These are phyloP conservation scores for Solanum virginianum DNA, from an alignment of 257 asterid genomes.

Conservation along the genomic window DNA sequence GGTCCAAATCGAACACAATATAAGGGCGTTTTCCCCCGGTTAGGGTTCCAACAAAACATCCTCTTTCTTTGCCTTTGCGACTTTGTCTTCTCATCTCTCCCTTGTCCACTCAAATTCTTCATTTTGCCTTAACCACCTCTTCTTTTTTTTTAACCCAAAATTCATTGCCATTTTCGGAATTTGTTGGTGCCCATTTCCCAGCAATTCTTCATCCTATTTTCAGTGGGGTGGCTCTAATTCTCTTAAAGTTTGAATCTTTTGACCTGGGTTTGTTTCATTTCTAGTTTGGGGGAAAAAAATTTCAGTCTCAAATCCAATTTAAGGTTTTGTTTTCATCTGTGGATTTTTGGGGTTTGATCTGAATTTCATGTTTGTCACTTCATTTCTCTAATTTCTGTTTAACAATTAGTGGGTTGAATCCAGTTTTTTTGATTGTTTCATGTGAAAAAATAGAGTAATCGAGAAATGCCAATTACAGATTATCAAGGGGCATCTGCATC, in stretches of 20 bases:
- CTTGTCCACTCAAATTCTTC: background rate
- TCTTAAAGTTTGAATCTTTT: background rate
- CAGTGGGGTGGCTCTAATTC: background rate
- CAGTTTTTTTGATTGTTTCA: background rate
- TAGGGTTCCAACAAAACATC: constrained; percentile 40
- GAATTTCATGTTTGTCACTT: background rate
- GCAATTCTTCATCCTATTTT: background rate
- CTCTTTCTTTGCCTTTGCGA: constrained; percentile 3
- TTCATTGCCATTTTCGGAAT: too few relatives aligned
- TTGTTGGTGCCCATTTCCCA: background rate
- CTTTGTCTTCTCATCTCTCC: constrained; percentile 1
- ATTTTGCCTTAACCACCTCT: background rate
- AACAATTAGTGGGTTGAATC: background rate
- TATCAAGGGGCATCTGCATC: constrained; percentile 46
- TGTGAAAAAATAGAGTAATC: background rate
- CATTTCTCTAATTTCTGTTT: background rate
- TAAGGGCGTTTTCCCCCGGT: constrained; percentile 26
- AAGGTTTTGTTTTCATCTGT: background rate
- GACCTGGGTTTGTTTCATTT: background rate
- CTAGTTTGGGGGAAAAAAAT: background rate
- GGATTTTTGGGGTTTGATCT: background rate
- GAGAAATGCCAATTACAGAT: constrained; percentile 76
- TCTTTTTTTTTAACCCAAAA: background rate
- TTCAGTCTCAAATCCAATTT: background rate
- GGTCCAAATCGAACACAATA: constrained; percentile 61